A percentile compares a stretch with the other conserved stretches of the same genome.
These are phyloP conservation scores for Schizophyllum commune DNA, from an alignment of 1,284 basidiomycete species.

Conservation along the genomic window DNA sequence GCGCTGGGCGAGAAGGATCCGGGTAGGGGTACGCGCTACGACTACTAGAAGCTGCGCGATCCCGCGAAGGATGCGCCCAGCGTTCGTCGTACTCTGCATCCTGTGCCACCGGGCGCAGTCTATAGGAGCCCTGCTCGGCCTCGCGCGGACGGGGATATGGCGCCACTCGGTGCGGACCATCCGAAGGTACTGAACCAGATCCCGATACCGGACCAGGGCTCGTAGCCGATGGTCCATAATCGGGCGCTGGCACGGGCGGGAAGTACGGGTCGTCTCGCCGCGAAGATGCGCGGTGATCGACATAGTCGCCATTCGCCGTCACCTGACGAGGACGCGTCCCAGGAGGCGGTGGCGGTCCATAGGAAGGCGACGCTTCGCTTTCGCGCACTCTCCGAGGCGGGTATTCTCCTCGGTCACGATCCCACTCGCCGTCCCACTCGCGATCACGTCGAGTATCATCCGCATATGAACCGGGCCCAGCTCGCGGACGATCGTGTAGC, in stretches of 20 bases:
- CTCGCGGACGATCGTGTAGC: not conserved
- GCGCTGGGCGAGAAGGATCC: not conserved
- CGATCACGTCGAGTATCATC: not conserved
- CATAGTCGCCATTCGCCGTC: not conserved
- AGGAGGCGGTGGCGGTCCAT: not conserved
- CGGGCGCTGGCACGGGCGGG: not conserved
- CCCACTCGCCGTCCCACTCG: not conserved
- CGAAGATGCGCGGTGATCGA: not conserved
- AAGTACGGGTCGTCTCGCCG: not conserved
- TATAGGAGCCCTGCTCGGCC: not conserved
- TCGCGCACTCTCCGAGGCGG: not conserved
- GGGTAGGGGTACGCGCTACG: not conserved
- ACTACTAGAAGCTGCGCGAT: not conserved
- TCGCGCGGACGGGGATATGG: not conserved
- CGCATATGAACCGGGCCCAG: not conserved
- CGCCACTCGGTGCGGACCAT: not conserved
- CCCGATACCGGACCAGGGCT: not conserved
- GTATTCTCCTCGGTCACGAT: not conserved
- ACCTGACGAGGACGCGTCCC: not conserved
- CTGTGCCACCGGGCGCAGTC: not conserved
- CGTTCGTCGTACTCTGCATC: not conserved
- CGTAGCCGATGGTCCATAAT: not conserved
- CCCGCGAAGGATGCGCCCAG: not conserved
- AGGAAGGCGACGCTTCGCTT: not conserved
- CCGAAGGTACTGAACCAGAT: not conserved